These are phyloP conservation scores for Zygoascus meyerae DNA, from an alignment of 1,139 yeast species.

Conservation along the genomic window DNA sequence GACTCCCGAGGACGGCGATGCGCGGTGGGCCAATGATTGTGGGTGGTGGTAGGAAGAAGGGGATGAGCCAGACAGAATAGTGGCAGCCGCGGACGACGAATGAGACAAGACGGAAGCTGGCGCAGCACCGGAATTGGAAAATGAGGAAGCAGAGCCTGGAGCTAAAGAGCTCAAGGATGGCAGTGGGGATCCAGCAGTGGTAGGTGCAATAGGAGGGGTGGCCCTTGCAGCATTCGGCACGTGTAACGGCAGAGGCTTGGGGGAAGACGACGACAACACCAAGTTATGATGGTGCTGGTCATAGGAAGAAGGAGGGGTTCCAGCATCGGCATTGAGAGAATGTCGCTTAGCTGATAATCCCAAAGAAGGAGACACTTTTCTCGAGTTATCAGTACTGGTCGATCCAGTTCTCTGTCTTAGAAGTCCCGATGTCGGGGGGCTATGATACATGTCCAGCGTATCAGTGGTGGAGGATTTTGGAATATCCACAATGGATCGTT, in stretches of 20 bases:
- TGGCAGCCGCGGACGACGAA: not conserved
- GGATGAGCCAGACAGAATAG: not conserved
- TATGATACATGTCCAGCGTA: constrained; percentile 1
- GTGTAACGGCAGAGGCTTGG: constrained; percentile 6
- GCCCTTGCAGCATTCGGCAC: constrained; percentile 4
- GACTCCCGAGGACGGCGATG: constrained; percentile 5
- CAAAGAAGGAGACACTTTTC: constrained; percentile 2
- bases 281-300: constrained; percentile 4
- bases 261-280: constrained; percentile 1
- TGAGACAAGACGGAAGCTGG: not conserved
- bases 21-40: constrained; percentile 1
- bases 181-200: not conserved
- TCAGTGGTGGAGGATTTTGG: constrained; percentile 10
- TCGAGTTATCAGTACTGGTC: not conserved
- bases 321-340: constrained; percentile 6
- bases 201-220: not conserved
- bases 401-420: constrained; percentile 5
- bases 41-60: constrained; percentile 1
- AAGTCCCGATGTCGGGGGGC: not conserved
- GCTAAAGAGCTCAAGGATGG: not conserved
- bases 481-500: constrained; percentile 8
- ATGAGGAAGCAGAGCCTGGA: not conserved
- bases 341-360: constrained; percentile 2
- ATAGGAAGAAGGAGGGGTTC: constrained; percentile 8
- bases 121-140: not conserved